Evolutionary conservation across 495 filamentous ascomycete genomes (phyloP), one percentile per base, ranked within the genome.

Genomic region (Neurospora africana): DNA sequence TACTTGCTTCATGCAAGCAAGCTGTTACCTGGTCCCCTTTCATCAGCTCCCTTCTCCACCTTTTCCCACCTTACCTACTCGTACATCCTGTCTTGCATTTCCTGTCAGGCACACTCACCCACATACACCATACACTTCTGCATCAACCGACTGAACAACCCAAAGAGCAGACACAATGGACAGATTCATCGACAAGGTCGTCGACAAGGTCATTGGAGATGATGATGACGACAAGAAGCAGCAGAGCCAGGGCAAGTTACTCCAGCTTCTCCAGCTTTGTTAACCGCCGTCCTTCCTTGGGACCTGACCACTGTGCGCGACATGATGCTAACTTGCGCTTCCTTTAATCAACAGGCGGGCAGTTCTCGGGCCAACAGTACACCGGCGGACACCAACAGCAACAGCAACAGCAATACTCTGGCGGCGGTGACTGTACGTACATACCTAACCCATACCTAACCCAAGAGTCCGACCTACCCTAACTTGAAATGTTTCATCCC

Each of bases 161-260:
- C 36, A 6, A 9, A 36, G 5, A 13, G 2, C 23, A 30, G 30
- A 9, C 40, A 72, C 47, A 30, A 75, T 75, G 74, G 72, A 75
- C 53, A 70, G 68, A 61, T 44, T 75, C 10, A 13, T 75, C 39
- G 41, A 36, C 23, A 74, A 74, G 69, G 74, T 68, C 6, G 70
- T 72, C 27, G 74, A 69, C 33, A 38, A 67, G 33, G 33, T 36
- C 33, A 17, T 15, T 37, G 68, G 68, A 15, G 68, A 71, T 11
- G 43, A 70, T 39, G 70, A 74, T 21, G 71, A 75, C 47, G 70
- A 74, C 27, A 65, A 74, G 68, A 44, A 70, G 35, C 72, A 68
- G 17, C 67, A 71, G 65, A 61, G 53, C 61, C 44, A 40, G 23
- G 58, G 72, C 61, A 43, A 41, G 43, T 39, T 10, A 9, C 19